phyloP scores from a whole-genome alignment of 2,329 filamentous ascomycete genomes.

The Monilinia fructicola region DNA sequence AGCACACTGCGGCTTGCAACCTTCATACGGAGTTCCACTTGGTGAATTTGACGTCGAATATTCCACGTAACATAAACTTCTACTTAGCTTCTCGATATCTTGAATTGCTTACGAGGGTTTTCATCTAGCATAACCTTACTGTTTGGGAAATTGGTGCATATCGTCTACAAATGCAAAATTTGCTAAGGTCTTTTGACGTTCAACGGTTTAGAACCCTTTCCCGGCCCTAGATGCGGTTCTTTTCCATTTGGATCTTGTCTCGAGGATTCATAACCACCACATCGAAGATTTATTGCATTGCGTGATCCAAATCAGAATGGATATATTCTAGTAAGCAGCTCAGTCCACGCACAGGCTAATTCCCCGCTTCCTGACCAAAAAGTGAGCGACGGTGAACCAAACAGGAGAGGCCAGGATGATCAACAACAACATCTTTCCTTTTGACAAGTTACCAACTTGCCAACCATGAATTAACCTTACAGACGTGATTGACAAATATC shows the following conservation, averaged over 20 bases:
- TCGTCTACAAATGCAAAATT: too few species aligned
- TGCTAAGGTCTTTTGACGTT: not conserved
- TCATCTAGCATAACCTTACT: not conserved
- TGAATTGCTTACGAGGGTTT: not conserved
- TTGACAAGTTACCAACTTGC: too few species aligned
- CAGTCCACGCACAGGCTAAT: too few species aligned
- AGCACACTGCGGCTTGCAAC: not conserved
- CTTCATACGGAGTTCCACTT: not conserved
- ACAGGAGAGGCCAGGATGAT: too few species aligned
- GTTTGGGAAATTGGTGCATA: not conserved
- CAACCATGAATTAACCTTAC: too few species aligned
- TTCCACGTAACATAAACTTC: not conserved
- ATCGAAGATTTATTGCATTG: too few species aligned
- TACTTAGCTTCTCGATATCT: not conserved
- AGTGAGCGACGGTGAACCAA: not conserved
- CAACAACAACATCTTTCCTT: too few species aligned
- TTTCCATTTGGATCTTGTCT: too few species aligned
- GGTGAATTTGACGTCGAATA: not conserved
- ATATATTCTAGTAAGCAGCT: too few species aligned
- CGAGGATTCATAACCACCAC: too few species aligned
- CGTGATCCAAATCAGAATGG: too few species aligned
- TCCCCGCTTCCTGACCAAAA: not conserved
- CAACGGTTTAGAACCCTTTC: not conserved
- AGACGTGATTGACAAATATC: not conserved
- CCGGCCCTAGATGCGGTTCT: not conserved